phyloP scores from a whole-genome alignment of 257 asterid genomes.

The Schizonepeta tenuifolia region DNA sequence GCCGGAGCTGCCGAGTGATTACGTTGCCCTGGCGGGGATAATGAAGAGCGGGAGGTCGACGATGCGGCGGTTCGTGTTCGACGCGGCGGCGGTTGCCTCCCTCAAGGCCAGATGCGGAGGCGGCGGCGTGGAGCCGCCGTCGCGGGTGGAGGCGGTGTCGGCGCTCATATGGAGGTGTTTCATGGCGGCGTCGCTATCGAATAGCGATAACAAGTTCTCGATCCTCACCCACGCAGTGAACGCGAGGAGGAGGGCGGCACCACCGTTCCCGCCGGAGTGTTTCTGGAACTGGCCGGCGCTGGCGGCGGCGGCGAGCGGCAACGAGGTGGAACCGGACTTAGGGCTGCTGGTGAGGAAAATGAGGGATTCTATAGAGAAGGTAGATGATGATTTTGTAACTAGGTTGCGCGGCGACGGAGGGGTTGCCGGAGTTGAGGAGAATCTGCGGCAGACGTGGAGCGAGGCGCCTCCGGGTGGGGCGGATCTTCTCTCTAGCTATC shows the following conservation, averaged over 20 bases:
- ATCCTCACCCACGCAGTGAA: too few relatives aligned
- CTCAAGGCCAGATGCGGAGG: constrained; percentile 27
- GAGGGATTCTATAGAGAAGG: constrained; percentile 10
- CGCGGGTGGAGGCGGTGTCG: constrained; percentile 32
- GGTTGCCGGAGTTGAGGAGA: too few relatives aligned
- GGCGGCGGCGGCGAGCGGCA: background rate
- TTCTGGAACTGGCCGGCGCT: constrained; percentile 28
- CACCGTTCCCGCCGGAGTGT: constrained; percentile 28
- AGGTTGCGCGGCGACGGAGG: too few relatives aligned
- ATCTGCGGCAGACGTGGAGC: too few relatives aligned
- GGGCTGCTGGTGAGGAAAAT: constrained; percentile 11
- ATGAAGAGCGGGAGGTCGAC: too few relatives aligned
- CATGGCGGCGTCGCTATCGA: constrained; percentile 22
- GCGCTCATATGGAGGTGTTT: constrained; percentile 36
- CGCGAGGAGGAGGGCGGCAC: background rate
- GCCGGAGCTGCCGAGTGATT: too few relatives aligned
- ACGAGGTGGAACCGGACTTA: background rate
- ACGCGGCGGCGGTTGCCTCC: constrained; percentile 15
- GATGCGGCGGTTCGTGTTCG: constrained; percentile 25
- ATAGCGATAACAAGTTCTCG: background rate
- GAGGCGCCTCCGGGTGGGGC: too few relatives aligned
- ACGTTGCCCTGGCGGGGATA: too few relatives aligned
- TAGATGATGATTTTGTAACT: constrained; percentile 13
- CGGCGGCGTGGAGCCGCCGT: background rate
- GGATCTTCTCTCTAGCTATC: too few relatives aligned